phyloP scores from a whole-genome alignment of 2,329 filamentous ascomycete species.

The Cadophora luteo-olivacea region DNA sequence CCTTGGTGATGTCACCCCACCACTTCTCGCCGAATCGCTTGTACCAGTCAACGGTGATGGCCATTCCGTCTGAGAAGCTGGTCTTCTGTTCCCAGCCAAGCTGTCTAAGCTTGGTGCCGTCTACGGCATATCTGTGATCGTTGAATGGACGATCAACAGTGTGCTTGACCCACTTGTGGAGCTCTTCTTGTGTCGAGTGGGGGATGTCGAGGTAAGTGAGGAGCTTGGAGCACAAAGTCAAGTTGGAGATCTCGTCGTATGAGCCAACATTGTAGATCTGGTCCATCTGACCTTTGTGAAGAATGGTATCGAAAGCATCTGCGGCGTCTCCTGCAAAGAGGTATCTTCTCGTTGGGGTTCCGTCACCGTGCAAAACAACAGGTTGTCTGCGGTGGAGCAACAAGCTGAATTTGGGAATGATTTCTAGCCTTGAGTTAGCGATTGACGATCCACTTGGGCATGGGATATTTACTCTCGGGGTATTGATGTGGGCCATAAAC shows the following conservation, averaged over 20 bases:
- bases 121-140: slow-evolving; percentile 75
- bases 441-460: neutral
- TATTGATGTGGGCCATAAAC: slow-evolving; percentile 87
- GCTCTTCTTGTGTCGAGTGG: slow-evolving; percentile 56
- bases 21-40: slow-evolving; percentile 67
- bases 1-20: slow-evolving; percentile 76
- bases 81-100: slow-evolving; percentile 76
- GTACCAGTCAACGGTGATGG: slow-evolving; percentile 74
- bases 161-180: slow-evolving; percentile 73
- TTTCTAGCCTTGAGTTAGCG: slow-evolving; percentile 59
- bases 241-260: slow-evolving; percentile 77
- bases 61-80: slow-evolving; percentile 67
- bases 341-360: slow-evolving; percentile 76
- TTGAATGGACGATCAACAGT: slow-evolving; percentile 82
- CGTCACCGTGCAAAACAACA: slow-evolving; percentile 78
- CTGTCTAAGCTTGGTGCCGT: slow-evolving; percentile 69
- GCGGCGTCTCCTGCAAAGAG: slow-evolving; percentile 81
- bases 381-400: slow-evolving; percentile 70
- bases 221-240: slow-evolving; percentile 70
- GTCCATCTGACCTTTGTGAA: slow-evolving; percentile 76
- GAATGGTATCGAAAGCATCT: slow-evolving; percentile 83
- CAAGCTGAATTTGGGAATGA: slow-evolving; percentile 83
- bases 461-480: slow-evolving; percentile 72
- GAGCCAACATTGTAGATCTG: slow-evolving; percentile 86
- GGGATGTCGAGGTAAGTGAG: slow-evolving; percentile 66